Evolutionary conservation across 345 rosid genomes (phyloP), one percentile per base, ranked within the genome.

Genomic region (Salix suchowensis): DNA sequence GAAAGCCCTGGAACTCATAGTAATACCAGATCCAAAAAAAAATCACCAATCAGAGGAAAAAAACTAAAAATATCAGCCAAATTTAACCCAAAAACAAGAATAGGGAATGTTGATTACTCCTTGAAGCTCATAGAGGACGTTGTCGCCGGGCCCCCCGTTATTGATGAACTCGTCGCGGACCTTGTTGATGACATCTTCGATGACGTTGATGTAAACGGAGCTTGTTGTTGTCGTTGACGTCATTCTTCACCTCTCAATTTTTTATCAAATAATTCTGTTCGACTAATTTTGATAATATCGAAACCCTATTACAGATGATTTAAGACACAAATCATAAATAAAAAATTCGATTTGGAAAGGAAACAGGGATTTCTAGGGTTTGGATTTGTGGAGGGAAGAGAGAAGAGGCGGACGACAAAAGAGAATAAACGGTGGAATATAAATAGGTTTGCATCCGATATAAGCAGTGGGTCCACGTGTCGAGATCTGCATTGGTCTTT

Each of bases 401-500:
- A 50, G 69, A 80, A 58, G 69, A 80, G 74, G 85, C 90, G 91
- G 89, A 85, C 88, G 73, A 87, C 86, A 91, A 85, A 73, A 73
- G 19, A 68, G 88, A 86, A 83, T 88, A 85, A 85, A 88, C 89
- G 76, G 85, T 72, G 92, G 89, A 88, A 91, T 92, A 92, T 94
- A 94, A 94, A 94, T 94, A 94, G 96, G 96, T 94, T 92, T 92
- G 94, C 94, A 92, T 94, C 97, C 94, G 97, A 88, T 88, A 82
- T 77, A 81, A 74, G 70, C 73, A 64, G 58, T 74, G 65, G 24
- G 68, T 79, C 86, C 92, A 92, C 94, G 98, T 92, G 97, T 85
- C 87, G 10, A 72, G 30, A 84, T 89, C 89, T 84, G 82, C 78
- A 36, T 78, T 7, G 70, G 18, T 68, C 34, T 55, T 23, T 5